A percentile compares a stretch with the other conserved stretches of the same genome.
Evolutionary conservation across 2,329 filamentous ascomycete species (phyloP).

Genomic region (Aspergillaceae sp.): DNA sequence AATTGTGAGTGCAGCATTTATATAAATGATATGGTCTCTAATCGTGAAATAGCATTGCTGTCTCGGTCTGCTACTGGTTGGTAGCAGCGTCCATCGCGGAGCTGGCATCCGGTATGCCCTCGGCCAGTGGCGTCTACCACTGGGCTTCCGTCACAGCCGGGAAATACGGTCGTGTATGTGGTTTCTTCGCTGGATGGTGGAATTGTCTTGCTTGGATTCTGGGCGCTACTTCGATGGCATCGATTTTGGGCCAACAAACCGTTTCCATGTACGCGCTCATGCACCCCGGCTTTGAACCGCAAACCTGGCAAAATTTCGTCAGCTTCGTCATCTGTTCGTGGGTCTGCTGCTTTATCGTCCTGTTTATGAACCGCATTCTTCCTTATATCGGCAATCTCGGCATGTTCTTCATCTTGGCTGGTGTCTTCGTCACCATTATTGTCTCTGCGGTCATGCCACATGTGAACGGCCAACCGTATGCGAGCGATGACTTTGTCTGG

Average conservation of each 20-base stretch:
- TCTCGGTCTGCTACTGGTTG: conserved; percentile 48
- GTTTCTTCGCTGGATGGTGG: conserved; percentile 40
- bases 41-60: conserved; percentile 28
- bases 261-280: conserved; percentile 55
- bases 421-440: conserved; percentile 47
- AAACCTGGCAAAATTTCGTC: conserved; percentile 54
- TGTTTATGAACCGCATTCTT: conserved; percentile 48
- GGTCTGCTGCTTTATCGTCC: conserved; percentile 44
- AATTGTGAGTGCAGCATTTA: conserved; percentile 38
- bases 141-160: conserved; percentile 54
- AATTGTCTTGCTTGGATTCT: conserved; percentile 50
- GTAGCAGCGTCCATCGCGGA: conserved; percentile 53
- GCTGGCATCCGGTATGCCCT: conserved; percentile 54
- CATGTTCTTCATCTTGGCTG: conserved; percentile 48
- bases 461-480: conserved; percentile 35
- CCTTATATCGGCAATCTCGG: conserved; percentile 48
- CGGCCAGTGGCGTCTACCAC: conserved; percentile 52
- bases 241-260: conserved; percentile 51
- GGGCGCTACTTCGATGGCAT: conserved; percentile 50
- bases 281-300: conserved; percentile 44
- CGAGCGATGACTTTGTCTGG: conserved; percentile 48
- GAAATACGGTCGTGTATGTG: conserved; percentile 44
- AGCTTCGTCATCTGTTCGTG: conserved; percentile 50
- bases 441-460: conserved; percentile 48
- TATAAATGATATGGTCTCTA: conserved; percentile 2